phyloP scores from a whole-genome alignment of 352 stramenopile species.

The Pilasporangium apinafurcum region DNA sequence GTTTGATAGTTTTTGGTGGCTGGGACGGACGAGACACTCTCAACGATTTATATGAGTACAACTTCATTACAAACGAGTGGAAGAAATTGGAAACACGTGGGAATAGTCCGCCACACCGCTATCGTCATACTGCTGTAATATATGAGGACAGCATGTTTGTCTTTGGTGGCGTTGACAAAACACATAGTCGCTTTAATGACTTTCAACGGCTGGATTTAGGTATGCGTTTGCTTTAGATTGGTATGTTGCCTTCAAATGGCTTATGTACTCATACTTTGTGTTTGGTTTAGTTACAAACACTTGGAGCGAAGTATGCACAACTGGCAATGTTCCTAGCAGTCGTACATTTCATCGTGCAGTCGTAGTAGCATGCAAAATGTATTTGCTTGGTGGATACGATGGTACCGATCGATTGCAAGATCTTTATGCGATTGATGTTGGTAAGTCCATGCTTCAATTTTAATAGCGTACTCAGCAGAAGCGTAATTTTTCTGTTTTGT shows the following conservation, averaged over 20 bases:
- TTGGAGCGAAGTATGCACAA: conserved; percentile 82
- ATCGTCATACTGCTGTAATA: conserved; percentile 82
- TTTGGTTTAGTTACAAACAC: conserved; percentile 49
- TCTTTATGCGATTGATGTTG: conserved; percentile 82
- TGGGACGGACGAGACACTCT: conserved; percentile 85
- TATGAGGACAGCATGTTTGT: conserved; percentile 86
- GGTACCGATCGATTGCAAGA: conserved; percentile 80
- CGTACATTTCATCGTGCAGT: conserved; percentile 85
- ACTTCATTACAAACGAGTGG: conserved; percentile 65
- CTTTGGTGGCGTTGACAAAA: conserved; percentile 88
- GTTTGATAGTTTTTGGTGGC: conserved; percentile 80
- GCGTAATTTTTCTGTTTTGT: background rate
- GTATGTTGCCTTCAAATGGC: background rate
- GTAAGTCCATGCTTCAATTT: conserved; percentile 1
- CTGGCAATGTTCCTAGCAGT: conserved; percentile 73
- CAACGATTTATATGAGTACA: conserved; percentile 80
- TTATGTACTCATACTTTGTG: background rate
- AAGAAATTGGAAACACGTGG: conserved; percentile 50
- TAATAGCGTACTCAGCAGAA: background rate
- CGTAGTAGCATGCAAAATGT: conserved; percentile 78
- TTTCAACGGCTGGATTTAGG: conserved; percentile 68
- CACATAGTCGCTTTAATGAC: conserved; percentile 84
- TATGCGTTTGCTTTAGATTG: background rate
- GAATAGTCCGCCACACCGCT: conserved; percentile 62
- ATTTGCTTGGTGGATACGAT: conserved; percentile 82